Base-by-base conservation (phyloP, 495 filamentous ascomycete genomes). In the Aspergillus biplanus region DNA sequence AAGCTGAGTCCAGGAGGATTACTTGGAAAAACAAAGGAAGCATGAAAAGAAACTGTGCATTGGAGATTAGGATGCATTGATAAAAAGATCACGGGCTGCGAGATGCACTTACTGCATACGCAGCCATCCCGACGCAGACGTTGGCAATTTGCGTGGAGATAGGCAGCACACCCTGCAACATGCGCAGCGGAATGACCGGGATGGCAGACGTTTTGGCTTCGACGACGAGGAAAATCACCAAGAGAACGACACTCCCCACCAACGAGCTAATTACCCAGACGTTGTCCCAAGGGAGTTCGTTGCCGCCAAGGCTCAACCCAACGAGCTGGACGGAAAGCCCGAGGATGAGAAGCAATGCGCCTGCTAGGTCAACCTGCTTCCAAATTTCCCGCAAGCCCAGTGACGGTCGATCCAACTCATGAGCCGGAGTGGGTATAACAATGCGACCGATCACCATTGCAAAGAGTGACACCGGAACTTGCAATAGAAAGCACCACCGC, bases 11-110 rank as follows among this genome's bases (percentile, higher is more conserved):
- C 3, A 84, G 75, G 12, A 88, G 73, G 11, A 89, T 81, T 1
- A 87, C 81, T 64, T 89, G 86, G 69, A 89, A 89, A 57, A 87
- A 85, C 13, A 90, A 71, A 5, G 87, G 86, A 2, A 89, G 80
- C 9, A 82, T 85, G 68, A 90, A 90, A 48, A 90, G 82, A 62
- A 86, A 89, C 86, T 89, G 35, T 48, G 16, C 16, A 27, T 27
- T 31, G 5, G n/a, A 37, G 15, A 60, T 48, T 32, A 21, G n/a
- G 3, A 31, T 7, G 13, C 27, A n/a, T 31, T 21, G n/a, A 27
- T 12, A 52, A 47, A 32, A 7, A 48, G 57, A 33, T 7, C 37
- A 46, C 8, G 7, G 47, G 35, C 21, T 46, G 65, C 54, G 42
- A 34, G 33, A 33, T 13, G 27, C 2, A 79, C 84, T 66, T 65